These are phyloP conservation scores for Mycogone perniciosa DNA, from an alignment of 2,329 filamentous ascomycete genomes.

Conservation along the genomic window DNA sequence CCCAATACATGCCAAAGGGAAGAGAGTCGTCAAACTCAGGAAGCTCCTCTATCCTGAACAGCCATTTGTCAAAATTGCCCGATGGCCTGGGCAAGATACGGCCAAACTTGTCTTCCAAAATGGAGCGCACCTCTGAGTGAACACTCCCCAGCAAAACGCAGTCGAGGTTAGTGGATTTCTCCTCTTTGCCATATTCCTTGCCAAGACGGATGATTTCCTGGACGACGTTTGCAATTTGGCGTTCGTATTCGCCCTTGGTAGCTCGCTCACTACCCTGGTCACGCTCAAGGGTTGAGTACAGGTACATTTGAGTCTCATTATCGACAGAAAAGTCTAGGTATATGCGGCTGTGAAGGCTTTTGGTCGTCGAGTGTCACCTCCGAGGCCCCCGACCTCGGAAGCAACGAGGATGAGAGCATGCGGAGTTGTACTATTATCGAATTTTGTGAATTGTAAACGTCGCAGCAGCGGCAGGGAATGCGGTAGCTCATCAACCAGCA, in stretches of 20 bases:
- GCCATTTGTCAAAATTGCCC: conserved; percentile 47
- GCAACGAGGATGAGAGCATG: conserved; percentile 38
- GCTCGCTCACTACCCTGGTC: neutral
- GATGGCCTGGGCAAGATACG: conserved; percentile 23
- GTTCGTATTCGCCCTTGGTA: conserved; percentile 20
- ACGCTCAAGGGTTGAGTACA: conserved; percentile 49
- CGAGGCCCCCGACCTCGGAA: conserved; percentile 13
- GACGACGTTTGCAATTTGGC: conserved; percentile 29
- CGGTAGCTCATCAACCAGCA: conserved; percentile 48
- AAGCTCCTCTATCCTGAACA: conserved; percentile 45
- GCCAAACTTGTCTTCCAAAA: conserved; percentile 19
- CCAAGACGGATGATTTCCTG: conserved; percentile 24
- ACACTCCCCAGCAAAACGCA: conserved; percentile 33
- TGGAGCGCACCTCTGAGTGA: conserved; percentile 22
- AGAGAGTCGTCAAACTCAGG: conserved; percentile 29
- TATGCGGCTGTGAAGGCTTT: conserved; percentile 47
- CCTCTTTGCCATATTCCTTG: conserved; percentile 15
- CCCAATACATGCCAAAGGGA: conserved; percentile 50
- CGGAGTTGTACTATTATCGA: conserved; percentile 34
- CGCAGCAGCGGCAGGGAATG: conserved; percentile 54
- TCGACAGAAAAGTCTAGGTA: conserved; percentile 55
- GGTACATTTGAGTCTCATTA: conserved; percentile 59
- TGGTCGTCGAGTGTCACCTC: neutral
- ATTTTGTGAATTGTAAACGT: conserved; percentile 53
- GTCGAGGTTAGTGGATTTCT: conserved; percentile 15